These are phyloP conservation scores for Penicillium psychrosexuale DNA, from an alignment of 2,329 filamentous ascomycete genomes.

Conservation along the genomic window DNA sequence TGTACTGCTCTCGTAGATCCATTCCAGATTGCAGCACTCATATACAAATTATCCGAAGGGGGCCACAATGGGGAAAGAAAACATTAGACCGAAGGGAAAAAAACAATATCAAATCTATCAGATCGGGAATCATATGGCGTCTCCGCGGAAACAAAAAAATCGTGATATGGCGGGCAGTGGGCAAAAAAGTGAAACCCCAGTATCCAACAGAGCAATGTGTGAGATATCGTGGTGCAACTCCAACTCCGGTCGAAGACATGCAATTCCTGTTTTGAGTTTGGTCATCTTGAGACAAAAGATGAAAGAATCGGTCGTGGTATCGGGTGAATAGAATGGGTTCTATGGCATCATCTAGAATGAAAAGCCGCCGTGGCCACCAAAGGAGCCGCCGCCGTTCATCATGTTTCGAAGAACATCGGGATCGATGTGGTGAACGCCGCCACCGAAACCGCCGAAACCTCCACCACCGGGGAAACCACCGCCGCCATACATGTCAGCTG, in stretches of 20 bases:
- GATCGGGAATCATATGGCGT: constrained; percentile 21
- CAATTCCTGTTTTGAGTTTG: constrained; percentile 4
- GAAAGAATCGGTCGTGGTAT: constrained; percentile 10
- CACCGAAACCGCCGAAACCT: constrained; percentile 37
- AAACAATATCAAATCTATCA: constrained; percentile 15
- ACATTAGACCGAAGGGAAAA: neutral
- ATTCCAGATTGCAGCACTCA: constrained; percentile 14
- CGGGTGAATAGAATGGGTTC: neutral
- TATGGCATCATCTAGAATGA: constrained; percentile 48
- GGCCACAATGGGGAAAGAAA: neutral
- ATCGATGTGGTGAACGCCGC: constrained; percentile 51
- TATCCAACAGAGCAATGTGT: constrained; percentile 2
- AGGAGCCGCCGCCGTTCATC: constrained; percentile 65
- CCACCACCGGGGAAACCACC: constrained; percentile 39
- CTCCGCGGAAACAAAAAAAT: constrained; percentile 13
- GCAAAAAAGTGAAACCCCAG: constrained; percentile 2
- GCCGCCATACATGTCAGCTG: constrained; percentile 44
- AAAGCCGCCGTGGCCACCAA: constrained; percentile 52
- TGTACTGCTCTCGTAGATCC: constrained; percentile 16
- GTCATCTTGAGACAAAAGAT: neutral
- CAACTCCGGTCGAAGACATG: constrained; percentile 14
- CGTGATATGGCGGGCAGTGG: constrained; percentile 4
- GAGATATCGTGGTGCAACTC: constrained; percentile 9
- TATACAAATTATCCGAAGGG: constrained; percentile 7
- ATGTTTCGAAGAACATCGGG: constrained; percentile 78